A percentile compares a stretch with the other conserved stretches of the same genome.
These are phyloP conservation scores for Pyronema domesticum DNA, from an alignment of 495 filamentous ascomycete species.

Conservation along the genomic window DNA sequence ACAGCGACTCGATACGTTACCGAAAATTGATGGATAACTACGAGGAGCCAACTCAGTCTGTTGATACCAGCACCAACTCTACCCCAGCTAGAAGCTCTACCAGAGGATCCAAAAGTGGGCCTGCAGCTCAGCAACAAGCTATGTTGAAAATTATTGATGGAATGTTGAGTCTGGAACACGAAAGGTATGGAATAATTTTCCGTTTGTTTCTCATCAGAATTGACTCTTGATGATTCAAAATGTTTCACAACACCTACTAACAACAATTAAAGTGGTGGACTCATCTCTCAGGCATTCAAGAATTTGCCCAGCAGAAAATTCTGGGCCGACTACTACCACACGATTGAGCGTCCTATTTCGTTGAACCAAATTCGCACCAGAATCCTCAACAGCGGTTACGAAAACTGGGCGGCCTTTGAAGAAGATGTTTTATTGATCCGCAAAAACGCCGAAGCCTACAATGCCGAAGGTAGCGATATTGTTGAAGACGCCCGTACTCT, in stretches of 20 bases:
- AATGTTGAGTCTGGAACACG: conserved; percentile 20
- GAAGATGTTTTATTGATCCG: conserved; percentile 60
- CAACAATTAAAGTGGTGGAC: conserved; percentile 36
- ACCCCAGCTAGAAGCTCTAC: background rate
- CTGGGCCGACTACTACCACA: conserved; percentile 54
- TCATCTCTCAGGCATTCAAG: conserved; percentile 54
- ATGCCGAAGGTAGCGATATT: conserved; percentile 73
- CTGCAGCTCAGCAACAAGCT: background rate
- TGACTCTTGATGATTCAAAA: background rate
- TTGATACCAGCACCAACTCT: conserved; percentile 6
- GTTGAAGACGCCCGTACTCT: conserved; percentile 52
- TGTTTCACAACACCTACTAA: conserved; percentile 9
- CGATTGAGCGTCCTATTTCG: conserved; percentile 55
- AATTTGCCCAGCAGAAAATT: conserved; percentile 43
- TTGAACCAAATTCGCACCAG: conserved; percentile 58
- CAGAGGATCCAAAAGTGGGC: background rate
- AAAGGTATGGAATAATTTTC: conserved; percentile 9
- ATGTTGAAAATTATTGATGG: conserved; percentile 15
- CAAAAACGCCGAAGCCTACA: conserved; percentile 72
- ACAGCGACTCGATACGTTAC: conserved; percentile 20
- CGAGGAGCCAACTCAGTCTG: conserved; percentile 4
- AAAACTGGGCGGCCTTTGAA: conserved; percentile 61
- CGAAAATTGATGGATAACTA: conserved; percentile 19
- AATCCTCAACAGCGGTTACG: conserved; percentile 43
- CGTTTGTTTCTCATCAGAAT: background rate